Evolutionary conservation across 176 grass and related monocot genomes (phyloP), one percentile per base, ranked within the genome.

Genomic region (Luzula sylvatica): DNA sequence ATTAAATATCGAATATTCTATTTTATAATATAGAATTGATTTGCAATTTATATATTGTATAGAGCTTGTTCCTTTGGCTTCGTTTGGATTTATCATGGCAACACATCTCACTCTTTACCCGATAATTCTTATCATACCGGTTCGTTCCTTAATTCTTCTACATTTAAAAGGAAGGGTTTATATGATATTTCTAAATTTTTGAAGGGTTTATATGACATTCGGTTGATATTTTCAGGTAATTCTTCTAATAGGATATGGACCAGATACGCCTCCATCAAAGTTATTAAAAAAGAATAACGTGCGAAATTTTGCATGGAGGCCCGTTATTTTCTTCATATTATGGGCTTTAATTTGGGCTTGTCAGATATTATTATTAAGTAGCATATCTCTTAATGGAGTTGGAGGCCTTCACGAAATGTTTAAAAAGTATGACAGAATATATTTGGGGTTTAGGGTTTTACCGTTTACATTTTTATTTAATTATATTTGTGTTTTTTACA

Each of bases 61-160:
- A 98, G 92, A 85, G 65, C 42, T 98, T 61, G 64, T 75, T 56
- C 56, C 92, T 29, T 77, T 98, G 73, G 81, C 85, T 65, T 81
- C 92, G 35, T 98, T 90, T 87, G 92, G 85, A 83, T 90, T 78
- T 86, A 81, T 90, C 54, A 86, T 90, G 70, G 78, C 85, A 56
- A 77, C 86, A 38, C 92, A 98, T 46, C 43, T 90, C 48, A 82
- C 85, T 64, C 85, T 90, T 46, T 90, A 98, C 77, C 92, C 85
- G 43, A 74, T 43, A 56, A 80, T 98, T 75, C 71, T 98, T 38
- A 72, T 98, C 61, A 39, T 90, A 56, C 92, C 92, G 48, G 92
- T 98, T 58, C 42, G 62, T 76, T 23, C 42, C 44, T 57, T 71
- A 27, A n/a, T n/a, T n/a, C n/a, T n/a, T n/a, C n/a, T n/a, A n/a